phyloP scores from a whole-genome alignment of 2,329 filamentous ascomycete genomes.

The Sporothrix mexicana region DNA sequence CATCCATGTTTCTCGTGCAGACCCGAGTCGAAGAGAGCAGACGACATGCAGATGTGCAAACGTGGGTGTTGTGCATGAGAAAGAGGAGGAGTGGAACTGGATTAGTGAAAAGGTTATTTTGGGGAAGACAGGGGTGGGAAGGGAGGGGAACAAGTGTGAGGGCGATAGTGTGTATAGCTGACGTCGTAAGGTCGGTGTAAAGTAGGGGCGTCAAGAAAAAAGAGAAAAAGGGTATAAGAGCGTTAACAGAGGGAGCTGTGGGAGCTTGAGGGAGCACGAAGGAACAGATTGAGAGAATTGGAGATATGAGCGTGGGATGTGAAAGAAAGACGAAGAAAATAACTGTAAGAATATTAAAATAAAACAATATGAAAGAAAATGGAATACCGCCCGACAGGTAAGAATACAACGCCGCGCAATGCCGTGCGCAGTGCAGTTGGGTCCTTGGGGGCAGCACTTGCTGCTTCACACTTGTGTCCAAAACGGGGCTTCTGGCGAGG shows the following conservation, averaged over 20 bases:
- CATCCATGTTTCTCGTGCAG: conserved; percentile 6
- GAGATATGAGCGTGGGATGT: neutral
- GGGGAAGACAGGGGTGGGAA: conserved; percentile 16
- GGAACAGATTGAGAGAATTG: neutral
- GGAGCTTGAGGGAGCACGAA: conserved; percentile 11
- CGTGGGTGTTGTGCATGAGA: neutral
- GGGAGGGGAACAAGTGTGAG: neutral
- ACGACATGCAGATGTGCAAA: neutral
- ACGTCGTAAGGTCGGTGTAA: conserved; percentile 14
- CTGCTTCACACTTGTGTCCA: neutral
- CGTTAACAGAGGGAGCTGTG: neutral
- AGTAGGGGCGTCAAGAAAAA: conserved; percentile 13
- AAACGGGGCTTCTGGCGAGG: neutral
- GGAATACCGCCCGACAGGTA: neutral
- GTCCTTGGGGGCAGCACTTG: neutral
- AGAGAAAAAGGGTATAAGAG: conserved; percentile 9
- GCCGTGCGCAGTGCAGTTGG: conserved; percentile 5
- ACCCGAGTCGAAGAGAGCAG: conserved; percentile 1
- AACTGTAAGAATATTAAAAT: neutral
- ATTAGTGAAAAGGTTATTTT: conserved; percentile 11
- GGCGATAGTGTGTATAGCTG: conserved; percentile 8
- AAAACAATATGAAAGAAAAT: neutral
- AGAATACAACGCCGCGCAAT: conserved; percentile 23
- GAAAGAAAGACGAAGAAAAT: neutral
- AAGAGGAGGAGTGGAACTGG: neutral